Base-by-base conservation (phyloP, 805 yeast species). In the Candida verbasci region DNA sequence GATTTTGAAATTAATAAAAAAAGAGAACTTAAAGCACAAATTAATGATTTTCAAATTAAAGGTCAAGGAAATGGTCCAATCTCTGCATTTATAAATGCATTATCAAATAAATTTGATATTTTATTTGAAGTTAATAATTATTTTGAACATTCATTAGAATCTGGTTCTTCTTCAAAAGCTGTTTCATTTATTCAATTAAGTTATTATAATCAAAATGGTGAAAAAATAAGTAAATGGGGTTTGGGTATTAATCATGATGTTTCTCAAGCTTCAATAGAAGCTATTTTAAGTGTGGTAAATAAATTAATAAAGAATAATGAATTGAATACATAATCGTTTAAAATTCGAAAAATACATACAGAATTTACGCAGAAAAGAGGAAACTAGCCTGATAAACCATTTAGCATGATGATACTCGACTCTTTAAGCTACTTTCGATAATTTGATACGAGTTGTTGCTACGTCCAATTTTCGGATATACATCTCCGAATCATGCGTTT, bases 61-160 rank as follows among this genome's bases (percentile, higher is more conserved):
- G 88, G 89, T 50, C 55, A 68, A 20, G 91, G 91, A 61, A 82
- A 82, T 50, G 91, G 91, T 50, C 89, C 88, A 40, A 80, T 82
- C 42, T 82, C 89, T 25, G 76, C 88, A 2, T 77, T 81, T 56
- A 66, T 78, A 37, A 79, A 80, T 56, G 86, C 87, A 12, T 55
- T 82, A 32, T 66, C 80, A 17, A 58, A 66, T 35, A 64, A 70
- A 41, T 66, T 77, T 35, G 74, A 74, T 26, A 65, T 69, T 39
- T 64, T 66, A 42, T 64, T 82, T 29, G 84, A 78, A 60, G 84
- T 82, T 21, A 72, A 73, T 47, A 72, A 77, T 54, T 82, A 82
- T 59, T 68, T 74, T 18, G 91, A 82, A 60, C 91, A 82, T 57
- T 76, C 84, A 40, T 70, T 82, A 47, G 88, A 88, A 44, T 65